These are phyloP conservation scores for Murraya paniculata DNA, from an alignment of 345 rosid genomes.

Conservation along the genomic window DNA sequence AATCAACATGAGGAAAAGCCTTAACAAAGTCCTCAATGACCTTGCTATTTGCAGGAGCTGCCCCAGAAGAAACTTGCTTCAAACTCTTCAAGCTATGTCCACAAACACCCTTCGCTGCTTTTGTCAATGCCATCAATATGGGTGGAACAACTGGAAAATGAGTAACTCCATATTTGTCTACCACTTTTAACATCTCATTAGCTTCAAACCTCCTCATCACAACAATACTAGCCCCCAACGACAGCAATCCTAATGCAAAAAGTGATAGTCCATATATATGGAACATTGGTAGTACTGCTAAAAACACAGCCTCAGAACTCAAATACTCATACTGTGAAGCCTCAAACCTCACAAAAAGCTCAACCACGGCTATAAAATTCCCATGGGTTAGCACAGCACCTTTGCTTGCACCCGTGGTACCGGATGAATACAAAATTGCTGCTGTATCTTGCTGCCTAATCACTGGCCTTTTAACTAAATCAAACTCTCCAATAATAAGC, in stretches of 20 bases:
- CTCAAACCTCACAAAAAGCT: slow-evolving; percentile 74
- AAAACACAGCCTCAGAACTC: slow-evolving; percentile 47
- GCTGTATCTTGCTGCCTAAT: slow-evolving; percentile 76
- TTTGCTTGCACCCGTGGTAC: slow-evolving; percentile 80
- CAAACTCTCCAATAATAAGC: slow-evolving; percentile 30
- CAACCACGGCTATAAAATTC: slow-evolving; percentile 63
- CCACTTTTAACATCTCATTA: slow-evolving; percentile 39
- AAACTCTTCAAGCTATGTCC: slow-evolving; percentile 51
- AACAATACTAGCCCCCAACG: slow-evolving; percentile 64
- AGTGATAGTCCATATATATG: slow-evolving; percentile 78
- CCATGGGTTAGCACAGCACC: slow-evolving; percentile 72
- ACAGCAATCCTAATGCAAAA: slow-evolving; percentile 57
- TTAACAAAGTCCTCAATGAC: slow-evolving; percentile 50
- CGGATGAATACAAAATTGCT: slow-evolving; percentile 77
- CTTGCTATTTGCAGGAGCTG: slow-evolving; percentile 59
- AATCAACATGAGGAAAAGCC: slow-evolving; percentile 61
- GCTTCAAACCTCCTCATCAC: slow-evolving; percentile 67
- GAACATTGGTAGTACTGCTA: slow-evolving; percentile 72
- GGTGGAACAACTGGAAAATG: slow-evolving; percentile 87
- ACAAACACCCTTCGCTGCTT: slow-evolving; percentile 29
- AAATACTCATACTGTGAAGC: slow-evolving; percentile 62
- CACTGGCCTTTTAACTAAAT: slow-evolving; percentile 25
- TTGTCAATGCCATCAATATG: slow-evolving; percentile 50
- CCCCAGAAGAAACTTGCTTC: slow-evolving; percentile 85
- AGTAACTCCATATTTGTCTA: slow-evolving; percentile 54